These are phyloP conservation scores for Boletus speciosus DNA, from an alignment of 768 basidiomycete genomes.

Conservation along the genomic window DNA sequence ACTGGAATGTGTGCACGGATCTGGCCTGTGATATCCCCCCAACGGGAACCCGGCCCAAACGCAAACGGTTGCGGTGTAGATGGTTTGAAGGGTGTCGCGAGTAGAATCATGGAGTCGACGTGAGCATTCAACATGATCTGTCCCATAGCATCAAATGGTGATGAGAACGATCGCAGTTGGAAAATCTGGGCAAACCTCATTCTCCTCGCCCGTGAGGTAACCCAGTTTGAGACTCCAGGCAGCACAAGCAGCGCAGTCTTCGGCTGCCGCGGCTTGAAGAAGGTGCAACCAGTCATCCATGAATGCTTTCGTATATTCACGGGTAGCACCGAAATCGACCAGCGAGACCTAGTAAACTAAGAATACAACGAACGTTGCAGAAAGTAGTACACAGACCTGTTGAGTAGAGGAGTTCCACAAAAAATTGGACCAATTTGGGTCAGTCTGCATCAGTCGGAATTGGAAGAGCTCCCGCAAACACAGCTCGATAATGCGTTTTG, in stretches of 20 bases:
- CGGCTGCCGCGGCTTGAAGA: conserved; percentile 72
- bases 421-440: conserved; percentile 99
- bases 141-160: neutral
- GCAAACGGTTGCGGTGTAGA: conserved; percentile 66
- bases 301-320: conserved; percentile 80
- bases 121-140: conserved; percentile 85
- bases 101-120: conserved; percentile 73
- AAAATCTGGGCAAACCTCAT: conserved; percentile 48
- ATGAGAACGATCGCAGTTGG: neutral
- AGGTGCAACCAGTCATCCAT: conserved; percentile 85
- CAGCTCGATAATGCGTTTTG: conserved; percentile 73
- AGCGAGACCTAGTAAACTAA: conserved; percentile 58
- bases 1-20: conserved; percentile 82
- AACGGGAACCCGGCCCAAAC: conserved; percentile 66
- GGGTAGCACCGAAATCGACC: conserved; percentile 95
- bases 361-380: neutral
- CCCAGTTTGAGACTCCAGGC: conserved; percentile 78
- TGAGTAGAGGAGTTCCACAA: conserved; percentile 71
- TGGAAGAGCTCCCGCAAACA: conserved; percentile 89
- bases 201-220: conserved; percentile 88
- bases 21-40: conserved; percentile 69
- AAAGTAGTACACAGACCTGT: conserved; percentile 42
- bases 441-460: conserved; percentile 95
- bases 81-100: conserved; percentile 80
- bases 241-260: conserved; percentile 64